A percentile compares a stretch with the other conserved stretches of the same genome.
These are phyloP conservation scores for Aciculoconidium aculeatum DNA, from an alignment of 805 yeast genomes.

Conservation along the genomic window DNA sequence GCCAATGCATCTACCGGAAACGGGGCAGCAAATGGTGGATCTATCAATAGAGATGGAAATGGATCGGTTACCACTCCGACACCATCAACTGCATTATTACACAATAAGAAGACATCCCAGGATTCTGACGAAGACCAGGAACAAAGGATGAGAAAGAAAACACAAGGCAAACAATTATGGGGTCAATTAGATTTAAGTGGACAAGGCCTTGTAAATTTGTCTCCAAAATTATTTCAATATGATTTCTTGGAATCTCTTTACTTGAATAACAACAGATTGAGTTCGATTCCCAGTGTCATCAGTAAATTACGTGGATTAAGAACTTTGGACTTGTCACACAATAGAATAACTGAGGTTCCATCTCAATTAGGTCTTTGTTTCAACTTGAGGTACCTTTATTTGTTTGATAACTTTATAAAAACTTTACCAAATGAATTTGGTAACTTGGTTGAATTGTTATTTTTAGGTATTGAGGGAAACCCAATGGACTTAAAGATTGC, in stretches of 20 bases:
- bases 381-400: conserved; percentile 72
- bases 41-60: conserved; percentile 5
- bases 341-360: conserved; percentile 68
- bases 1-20: conserved; percentile 21
- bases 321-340: conserved; percentile 80
- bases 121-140: conserved; percentile 58
- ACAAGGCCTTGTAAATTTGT: conserved; percentile 67
- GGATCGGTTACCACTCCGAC: conserved; percentile 14
- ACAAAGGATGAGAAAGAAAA: conserved; percentile 53
- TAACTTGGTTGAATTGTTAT: conserved; percentile 72
- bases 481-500: conserved; percentile 64
- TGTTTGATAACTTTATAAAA: conserved; percentile 79
- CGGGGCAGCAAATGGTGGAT: conserved; percentile 20
- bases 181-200: conserved; percentile 89
- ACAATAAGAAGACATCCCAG: conserved; percentile 36
- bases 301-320: conserved; percentile 65
- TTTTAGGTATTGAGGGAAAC: conserved; percentile 92
- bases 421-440: conserved; percentile 84
- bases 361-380: conserved; percentile 77
- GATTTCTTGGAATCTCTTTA: conserved; percentile 81
- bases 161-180: conserved; percentile 81
- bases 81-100: conserved; percentile 26
- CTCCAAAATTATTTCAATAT: conserved; percentile 74
- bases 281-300: conserved; percentile 60
- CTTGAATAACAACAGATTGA: conserved; percentile 78